Evolutionary conservation across 2,329 filamentous ascomycete species (phyloP).

Genomic region (Pseudogymnoascus sp.): DNA sequence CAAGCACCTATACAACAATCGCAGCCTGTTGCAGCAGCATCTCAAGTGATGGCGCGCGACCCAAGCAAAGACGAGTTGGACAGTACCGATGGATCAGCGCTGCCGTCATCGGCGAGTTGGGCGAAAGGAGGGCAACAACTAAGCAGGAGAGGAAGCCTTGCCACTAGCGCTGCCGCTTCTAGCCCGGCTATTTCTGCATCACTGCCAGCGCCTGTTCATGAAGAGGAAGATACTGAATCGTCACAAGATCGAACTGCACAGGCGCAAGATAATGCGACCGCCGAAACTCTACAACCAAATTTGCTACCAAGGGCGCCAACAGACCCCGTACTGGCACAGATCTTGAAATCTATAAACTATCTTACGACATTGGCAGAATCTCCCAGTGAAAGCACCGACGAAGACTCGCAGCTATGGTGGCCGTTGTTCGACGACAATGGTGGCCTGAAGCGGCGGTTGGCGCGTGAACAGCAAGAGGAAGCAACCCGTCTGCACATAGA

Average conservation of each 20-base stretch:
- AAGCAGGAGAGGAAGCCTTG: conserved; percentile 67
- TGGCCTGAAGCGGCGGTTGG: conserved; percentile 63
- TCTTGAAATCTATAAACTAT: conserved; percentile 39
- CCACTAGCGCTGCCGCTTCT: conserved; percentile 70
- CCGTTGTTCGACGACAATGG: conserved; percentile 77
- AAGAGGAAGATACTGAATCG: conserved; percentile 36
- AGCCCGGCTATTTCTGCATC: conserved; percentile 68
- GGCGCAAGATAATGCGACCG: conserved; percentile 11
- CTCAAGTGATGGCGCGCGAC: conserved; percentile 64
- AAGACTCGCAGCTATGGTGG: conserved; percentile 14
- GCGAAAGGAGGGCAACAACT: conserved; percentile 60
- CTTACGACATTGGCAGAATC: conserved; percentile 17
- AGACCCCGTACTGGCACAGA: conserved; percentile 28
- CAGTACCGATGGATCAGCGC: conserved; percentile 73
- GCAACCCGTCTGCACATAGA: conserved; percentile 45
- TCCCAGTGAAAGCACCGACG: conserved; percentile 20
- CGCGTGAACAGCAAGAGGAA: conserved; percentile 55
- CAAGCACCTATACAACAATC: conserved; percentile 28
- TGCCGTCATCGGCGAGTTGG: conserved; percentile 92
- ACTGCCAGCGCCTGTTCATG: conserved; percentile 45
- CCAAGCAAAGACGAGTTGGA: conserved; percentile 71
- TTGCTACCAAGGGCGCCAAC: conserved; percentile 17
- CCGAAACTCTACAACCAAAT: conserved; percentile 10
- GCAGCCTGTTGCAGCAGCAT: conserved; percentile 30
- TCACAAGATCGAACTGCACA: conserved; percentile 11